phyloP scores from a whole-genome alignment of 192 early-diverging fungal species.

The Mycoemilia scoparia region DNA sequence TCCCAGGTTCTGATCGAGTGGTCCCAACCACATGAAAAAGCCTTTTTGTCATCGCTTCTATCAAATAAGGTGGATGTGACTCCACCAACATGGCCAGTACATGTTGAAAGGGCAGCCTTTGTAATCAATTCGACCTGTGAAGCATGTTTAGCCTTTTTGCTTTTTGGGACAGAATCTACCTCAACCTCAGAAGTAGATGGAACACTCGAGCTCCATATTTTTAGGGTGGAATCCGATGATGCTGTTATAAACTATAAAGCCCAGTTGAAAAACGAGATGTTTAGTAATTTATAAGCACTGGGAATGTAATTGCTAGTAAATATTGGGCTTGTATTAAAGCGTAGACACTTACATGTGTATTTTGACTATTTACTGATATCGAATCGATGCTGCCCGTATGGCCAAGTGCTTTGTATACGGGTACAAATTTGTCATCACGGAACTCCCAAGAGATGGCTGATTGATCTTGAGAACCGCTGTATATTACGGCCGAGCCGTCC shows the following conservation, averaged over 20 bases:
- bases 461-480: slow-evolving; percentile 46
- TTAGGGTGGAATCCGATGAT: slow-evolving; percentile 58
- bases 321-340: too few relatives aligned
- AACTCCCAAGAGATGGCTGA: slow-evolving; percentile 47
- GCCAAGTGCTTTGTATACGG: slow-evolving; percentile 54
- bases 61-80: slow-evolving; percentile 60
- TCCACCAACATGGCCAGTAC: slow-evolving; percentile 58
- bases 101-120: slow-evolving; percentile 22
- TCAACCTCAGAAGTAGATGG: slow-evolving; percentile 30
- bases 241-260: slow-evolving; percentile 40
- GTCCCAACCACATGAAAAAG: slow-evolving; percentile 86
- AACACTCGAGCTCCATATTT: slow-evolving; percentile 53
- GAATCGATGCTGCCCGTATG: slow-evolving; percentile 66
- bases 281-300: slow-evolving; percentile 22
- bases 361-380: slow-evolving; percentile 38
- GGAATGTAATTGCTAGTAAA: neutral
- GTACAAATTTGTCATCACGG: slow-evolving; percentile 12
- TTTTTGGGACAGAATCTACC: slow-evolving; percentile 9
- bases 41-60: slow-evolving; percentile 30
- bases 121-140: slow-evolving; percentile 10
- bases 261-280: too few relatives aligned
- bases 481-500: slow-evolving; percentile 26
- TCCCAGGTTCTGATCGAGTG: slow-evolving; percentile 87
- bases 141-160: slow-evolving; percentile 15
- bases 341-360: slow-evolving; percentile 23